Base-by-base conservation (phyloP, 352 stramenopile genomes). In the Peronospora destructor region DNA sequence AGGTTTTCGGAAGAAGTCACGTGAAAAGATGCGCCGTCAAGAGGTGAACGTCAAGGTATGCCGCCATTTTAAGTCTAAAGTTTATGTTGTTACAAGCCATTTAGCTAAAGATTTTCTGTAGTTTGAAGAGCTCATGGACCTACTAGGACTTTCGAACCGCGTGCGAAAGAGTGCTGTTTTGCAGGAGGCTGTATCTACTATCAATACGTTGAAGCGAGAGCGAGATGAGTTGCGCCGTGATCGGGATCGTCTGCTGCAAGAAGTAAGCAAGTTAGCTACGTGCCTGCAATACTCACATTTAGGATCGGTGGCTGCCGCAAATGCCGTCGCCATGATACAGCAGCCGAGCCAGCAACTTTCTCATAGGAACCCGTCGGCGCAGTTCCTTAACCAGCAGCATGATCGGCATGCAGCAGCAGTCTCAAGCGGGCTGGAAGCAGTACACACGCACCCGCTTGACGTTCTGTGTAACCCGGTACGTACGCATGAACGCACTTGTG, bases 1-100 rank as follows among this genome's bases (percentile, higher is more conserved):
- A 43, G 73, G 76, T 7, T 82, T 72, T 43, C 65, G 75, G 13
- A 89, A 89, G 53, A 89, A 89, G 43, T 87, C 75, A 12, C 60
- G 77, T 11, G 77, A 89, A 37, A 89, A 86, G 55, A 85, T 85
- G 71, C 66, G 75, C 30, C 71, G 77, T 51, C 77, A 85, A 60
- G 77, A 89, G 53, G 77, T 89, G 35, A 89, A 89, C 51, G 67
- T 85, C 49, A 85, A 86, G 72, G 75, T 86, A 60, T 23, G 48
- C 49, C 8, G 10, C 39, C 7, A 21, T 41, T 12, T 33, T 14
- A 14, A 42, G 36, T 2, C 30, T 1, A 7, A 2, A 30, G 16
- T 50, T 25, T 41, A n/a, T 14, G 12, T 36, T 25, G 11, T 0
- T 14, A 41, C 12, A n/a, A n/a, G 13, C 44, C 19, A 23, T 45